phyloP scores from a whole-genome alignment of 805 yeast species.

The Lipomyces chichibuensis region DNA sequence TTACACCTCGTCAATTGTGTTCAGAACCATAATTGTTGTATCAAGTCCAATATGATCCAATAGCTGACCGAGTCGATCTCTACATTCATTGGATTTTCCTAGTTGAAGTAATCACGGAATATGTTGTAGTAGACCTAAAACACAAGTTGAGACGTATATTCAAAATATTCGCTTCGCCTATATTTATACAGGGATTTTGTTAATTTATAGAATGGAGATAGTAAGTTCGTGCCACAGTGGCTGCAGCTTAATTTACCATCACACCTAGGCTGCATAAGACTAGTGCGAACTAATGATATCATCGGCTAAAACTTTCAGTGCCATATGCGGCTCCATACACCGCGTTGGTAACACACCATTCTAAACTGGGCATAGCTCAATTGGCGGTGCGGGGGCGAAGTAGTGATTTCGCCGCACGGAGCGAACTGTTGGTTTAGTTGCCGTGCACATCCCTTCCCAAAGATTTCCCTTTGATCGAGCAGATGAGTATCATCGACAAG shows the following conservation, averaged over 20 bases:
- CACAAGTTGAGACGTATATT: background rate
- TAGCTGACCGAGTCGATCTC: background rate
- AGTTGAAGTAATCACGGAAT: no score
- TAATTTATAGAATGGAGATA: background rate
- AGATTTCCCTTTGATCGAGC: background rate
- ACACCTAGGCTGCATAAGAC: background rate
- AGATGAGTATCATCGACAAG: background rate
- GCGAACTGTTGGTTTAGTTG: background rate
- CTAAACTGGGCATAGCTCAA: background rate
- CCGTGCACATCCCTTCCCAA: background rate
- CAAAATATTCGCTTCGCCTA: background rate
- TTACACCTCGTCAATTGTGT: background rate
- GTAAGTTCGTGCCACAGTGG: background rate
- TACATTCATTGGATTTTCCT: no score
- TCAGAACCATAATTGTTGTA: background rate
- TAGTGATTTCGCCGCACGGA: constrained; percentile 1
- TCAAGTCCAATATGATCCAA: background rate
- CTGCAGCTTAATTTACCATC: background rate
- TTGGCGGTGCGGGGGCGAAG: background rate
- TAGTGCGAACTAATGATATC: background rate
- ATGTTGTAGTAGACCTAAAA: background rate
- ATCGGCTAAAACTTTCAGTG: background rate
- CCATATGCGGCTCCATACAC: background rate
- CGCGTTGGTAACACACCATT: background rate
- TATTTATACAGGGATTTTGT: background rate